A percentile compares a stretch with the other conserved stretches of the same genome.
phyloP scores from a whole-genome alignment of 495 filamentous ascomycete genomes.

The Tuber brumale region DNA sequence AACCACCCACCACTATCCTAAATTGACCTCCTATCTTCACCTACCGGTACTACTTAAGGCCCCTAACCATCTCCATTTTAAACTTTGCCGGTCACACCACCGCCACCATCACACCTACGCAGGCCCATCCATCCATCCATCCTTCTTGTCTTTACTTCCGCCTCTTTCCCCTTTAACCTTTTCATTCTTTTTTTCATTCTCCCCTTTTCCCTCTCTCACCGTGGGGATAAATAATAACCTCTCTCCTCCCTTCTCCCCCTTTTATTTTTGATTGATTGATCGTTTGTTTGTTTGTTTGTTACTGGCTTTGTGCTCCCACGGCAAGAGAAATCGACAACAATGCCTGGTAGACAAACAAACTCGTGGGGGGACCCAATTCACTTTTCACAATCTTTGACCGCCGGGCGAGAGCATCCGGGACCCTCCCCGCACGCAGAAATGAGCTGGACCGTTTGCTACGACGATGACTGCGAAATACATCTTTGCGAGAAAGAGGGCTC shows the following conservation, averaged over 20 bases:
- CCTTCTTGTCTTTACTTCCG: not conserved
- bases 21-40: not conserved
- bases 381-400: not conserved
- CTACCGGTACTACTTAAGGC: not conserved
- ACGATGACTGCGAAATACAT: slow-evolving; percentile 24
- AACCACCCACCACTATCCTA: not conserved
- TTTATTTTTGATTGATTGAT: not conserved
- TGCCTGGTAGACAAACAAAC: not conserved
- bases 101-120: not conserved
- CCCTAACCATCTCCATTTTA: not conserved
- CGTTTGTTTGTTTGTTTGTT: not conserved
- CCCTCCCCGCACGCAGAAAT: slow-evolving; percentile 10
- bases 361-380: not conserved
- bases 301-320: not conserved
- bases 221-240: not conserved
- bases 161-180: not conserved
- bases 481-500: slow-evolving; percentile 18
- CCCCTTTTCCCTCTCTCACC: not conserved
- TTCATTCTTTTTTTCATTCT: not conserved
- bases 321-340: not conserved
- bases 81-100: not conserved
- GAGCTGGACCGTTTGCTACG: slow-evolving; percentile 31
- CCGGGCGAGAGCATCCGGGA: not conserved
- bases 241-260: not conserved
- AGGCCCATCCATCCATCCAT: not conserved